Conservation (phyloP, 1,284 basidiomycete species). For the Schizopora paradoxa region DNA sequence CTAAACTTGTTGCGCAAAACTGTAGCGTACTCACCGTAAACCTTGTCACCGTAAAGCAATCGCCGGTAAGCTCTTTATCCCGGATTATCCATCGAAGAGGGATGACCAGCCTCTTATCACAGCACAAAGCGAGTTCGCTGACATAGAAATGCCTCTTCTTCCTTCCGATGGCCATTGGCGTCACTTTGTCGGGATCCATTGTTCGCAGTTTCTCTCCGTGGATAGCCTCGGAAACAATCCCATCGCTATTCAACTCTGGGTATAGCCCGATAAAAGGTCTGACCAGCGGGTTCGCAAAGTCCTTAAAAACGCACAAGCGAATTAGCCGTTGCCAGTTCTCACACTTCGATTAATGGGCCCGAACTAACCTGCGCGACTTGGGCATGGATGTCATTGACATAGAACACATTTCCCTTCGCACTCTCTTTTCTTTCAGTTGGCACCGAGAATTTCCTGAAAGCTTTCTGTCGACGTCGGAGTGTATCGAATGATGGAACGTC, state of each 20-base stretch:
- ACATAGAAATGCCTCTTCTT: constrained; percentile 15
- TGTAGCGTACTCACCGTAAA: too few relatives aligned
- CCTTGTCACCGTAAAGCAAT: too few relatives aligned
- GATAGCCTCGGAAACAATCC: constrained; percentile 20
- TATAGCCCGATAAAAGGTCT: constrained; percentile 20
- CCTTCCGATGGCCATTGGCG: background rate
- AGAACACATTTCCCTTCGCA: constrained; percentile 26
- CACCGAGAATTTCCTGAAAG: constrained; percentile 19
- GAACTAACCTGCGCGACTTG: constrained; percentile 19
- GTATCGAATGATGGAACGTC: constrained; percentile 28
- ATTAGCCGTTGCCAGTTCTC: background rate
- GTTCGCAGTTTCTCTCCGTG: constrained; percentile 22
- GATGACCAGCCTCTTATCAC: constrained; percentile 12
- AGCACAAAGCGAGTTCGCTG: constrained; percentile 13
- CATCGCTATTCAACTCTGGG: constrained; percentile 20
- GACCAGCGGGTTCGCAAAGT: constrained; percentile 19
- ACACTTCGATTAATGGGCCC: too few relatives aligned
- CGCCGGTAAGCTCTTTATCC: background rate
- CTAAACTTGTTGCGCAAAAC: too few relatives aligned
- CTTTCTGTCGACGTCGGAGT: constrained; percentile 25
- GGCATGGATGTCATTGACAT: constrained; percentile 19
- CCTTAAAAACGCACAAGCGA: constrained; percentile 9
- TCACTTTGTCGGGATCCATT: constrained; percentile 23
- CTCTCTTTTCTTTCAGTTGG: constrained; percentile 23
- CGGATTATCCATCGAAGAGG: constrained; percentile 18